A percentile compares a stretch with the other conserved stretches of the same genome.
These are phyloP conservation scores for Didymella keratinophila DNA, from an alignment of 2,329 filamentous ascomycete species.

Conservation along the genomic window DNA sequence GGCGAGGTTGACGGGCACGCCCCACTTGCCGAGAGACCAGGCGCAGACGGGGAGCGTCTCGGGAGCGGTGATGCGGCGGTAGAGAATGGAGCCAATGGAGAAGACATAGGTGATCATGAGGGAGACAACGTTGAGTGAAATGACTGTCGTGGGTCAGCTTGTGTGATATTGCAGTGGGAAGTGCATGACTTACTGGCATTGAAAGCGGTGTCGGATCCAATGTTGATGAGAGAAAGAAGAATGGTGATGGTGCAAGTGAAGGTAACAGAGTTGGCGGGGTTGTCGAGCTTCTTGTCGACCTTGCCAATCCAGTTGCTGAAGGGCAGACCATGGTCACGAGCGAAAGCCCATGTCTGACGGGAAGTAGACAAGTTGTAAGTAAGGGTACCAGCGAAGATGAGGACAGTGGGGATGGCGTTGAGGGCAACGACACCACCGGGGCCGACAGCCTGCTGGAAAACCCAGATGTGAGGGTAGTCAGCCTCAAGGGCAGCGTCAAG, in stretches of 20 bases:
- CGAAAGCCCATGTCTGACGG: constrained; percentile 49
- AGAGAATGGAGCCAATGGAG: constrained; percentile 52
- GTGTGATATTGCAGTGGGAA: neutral
- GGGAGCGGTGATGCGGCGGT: constrained; percentile 48
- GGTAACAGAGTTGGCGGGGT: constrained; percentile 45
- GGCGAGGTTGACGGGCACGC: constrained; percentile 49
- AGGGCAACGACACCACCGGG: constrained; percentile 41
- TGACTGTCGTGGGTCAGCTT: constrained; percentile 36
- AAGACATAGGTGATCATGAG: constrained; percentile 54
- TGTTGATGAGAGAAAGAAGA: constrained; percentile 45
- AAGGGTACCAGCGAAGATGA: constrained; percentile 44
- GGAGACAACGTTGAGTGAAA: constrained; percentile 51
- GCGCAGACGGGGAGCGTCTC: constrained; percentile 49
- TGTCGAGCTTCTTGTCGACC: constrained; percentile 37
- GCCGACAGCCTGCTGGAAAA: constrained; percentile 39
- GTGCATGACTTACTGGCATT: constrained; percentile 36
- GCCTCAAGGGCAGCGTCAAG: constrained; percentile 39
- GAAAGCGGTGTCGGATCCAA: constrained; percentile 48
- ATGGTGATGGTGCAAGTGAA: constrained; percentile 41
- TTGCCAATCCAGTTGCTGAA: constrained; percentile 41
- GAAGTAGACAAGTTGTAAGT: constrained; percentile 44
- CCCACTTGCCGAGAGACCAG: constrained; percentile 52
- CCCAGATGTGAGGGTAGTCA: constrained; percentile 48
- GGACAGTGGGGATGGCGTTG: constrained; percentile 41
- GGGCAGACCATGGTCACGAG: constrained; percentile 46